A percentile compares a stretch with the other conserved stretches of the same genome.
Evolutionary conservation across 2,329 filamentous ascomycete genomes (phyloP).

Genomic region (Elsinoe australis): DNA sequence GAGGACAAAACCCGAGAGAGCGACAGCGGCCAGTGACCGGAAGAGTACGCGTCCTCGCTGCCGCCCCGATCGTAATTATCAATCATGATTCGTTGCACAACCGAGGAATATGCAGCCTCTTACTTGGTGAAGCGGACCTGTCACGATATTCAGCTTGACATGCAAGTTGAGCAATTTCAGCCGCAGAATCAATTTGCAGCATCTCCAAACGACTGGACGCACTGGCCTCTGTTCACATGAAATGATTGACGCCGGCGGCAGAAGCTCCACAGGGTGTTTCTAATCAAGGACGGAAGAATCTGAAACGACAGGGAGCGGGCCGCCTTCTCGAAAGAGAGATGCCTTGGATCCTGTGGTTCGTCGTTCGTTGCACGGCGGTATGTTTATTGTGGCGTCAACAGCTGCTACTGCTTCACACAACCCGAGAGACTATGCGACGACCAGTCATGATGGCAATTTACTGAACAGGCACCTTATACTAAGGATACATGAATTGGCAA

Average conservation of each 20-base stretch:
- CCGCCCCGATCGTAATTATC: neutral
- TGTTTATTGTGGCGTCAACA: slow-evolving; percentile 14
- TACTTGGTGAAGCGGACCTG: too few species aligned
- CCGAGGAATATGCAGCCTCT: slow-evolving; percentile 1
- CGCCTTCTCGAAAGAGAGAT: slow-evolving; percentile 8
- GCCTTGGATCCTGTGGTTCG: slow-evolving; percentile 8
- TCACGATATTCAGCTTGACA: too few species aligned
- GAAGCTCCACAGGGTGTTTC: slow-evolving; percentile 1
- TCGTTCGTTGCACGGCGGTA: neutral
- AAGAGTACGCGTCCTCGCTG: slow-evolving; percentile 6
- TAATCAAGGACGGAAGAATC: slow-evolving; percentile 10
- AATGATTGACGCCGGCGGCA: slow-evolving; percentile 7
- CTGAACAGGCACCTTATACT: too few species aligned
- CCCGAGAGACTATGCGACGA: neutral
- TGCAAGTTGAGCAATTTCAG: too few species aligned
- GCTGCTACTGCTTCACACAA: neutral
- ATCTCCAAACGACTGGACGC: neutral
- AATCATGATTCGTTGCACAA: neutral
- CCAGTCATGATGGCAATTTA: too few species aligned
- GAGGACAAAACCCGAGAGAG: slow-evolving; percentile 4
- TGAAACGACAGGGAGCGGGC: slow-evolving; percentile 11
- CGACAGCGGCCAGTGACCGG: slow-evolving; percentile 9
- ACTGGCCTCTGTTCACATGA: slow-evolving; percentile 2
- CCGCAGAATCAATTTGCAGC: too few species aligned
- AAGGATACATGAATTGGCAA: too few species aligned